phyloP scores from a whole-genome alignment of 2,329 filamentous ascomycete genomes.

The Emmonsia crescens region DNA sequence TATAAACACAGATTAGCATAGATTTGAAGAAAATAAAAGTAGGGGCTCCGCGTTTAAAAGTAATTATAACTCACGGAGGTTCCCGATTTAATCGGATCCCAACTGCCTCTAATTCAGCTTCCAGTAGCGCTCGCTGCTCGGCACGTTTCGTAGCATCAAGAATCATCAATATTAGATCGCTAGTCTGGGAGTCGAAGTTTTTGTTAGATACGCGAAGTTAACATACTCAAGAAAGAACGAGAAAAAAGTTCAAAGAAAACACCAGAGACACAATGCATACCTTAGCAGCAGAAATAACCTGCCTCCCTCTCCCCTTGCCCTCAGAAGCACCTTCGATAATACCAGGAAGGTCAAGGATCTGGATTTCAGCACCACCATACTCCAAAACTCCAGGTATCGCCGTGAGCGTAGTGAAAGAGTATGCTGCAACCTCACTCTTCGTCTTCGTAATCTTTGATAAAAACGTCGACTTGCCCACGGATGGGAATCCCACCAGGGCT shows the following conservation, averaged over 20 bases:
- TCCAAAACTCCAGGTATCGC: conserved; percentile 95
- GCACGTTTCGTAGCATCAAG: conserved; percentile 93
- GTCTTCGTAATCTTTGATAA: conserved; percentile 99
- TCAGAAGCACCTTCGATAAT: conserved; percentile 96
- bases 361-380: conserved; percentile 96
- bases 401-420: conserved; percentile 94
- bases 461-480: conserved; percentile 97
- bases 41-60: background rate
- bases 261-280: conserved; percentile 21
- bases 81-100: conserved; percentile 87
- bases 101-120: conserved; percentile 87
- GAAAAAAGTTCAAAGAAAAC: background rate
- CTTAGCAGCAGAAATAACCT: conserved; percentile 96
- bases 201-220: background rate
- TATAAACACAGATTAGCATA: background rate
- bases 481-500: conserved; percentile 95
- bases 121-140: conserved; percentile 79
- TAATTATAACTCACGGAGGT: conserved; percentile 55
- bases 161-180: conserved; percentile 93
- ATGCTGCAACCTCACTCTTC: conserved; percentile 87
- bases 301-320: conserved; percentile 86
- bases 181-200: conserved; percentile 46
- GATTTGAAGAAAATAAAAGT: background rate
- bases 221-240: background rate
- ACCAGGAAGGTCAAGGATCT: conserved; percentile 91